These are phyloP conservation scores for Aspergillus caelatus DNA, from an alignment of 2,329 filamentous ascomycete genomes.

Conservation along the genomic window DNA sequence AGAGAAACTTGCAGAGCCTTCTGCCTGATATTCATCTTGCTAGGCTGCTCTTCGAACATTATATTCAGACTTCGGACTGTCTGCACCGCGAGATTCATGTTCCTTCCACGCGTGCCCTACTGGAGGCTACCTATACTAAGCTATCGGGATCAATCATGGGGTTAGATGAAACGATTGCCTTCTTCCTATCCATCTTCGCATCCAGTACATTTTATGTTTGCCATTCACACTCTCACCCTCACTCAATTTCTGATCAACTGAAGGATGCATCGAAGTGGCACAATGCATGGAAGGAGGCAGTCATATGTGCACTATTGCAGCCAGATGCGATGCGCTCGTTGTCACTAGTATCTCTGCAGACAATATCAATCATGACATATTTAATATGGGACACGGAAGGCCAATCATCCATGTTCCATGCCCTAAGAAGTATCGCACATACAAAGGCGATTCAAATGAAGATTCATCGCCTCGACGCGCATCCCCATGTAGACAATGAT, in stretches of 20 bases:
- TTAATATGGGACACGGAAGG: slow-evolving; percentile 8
- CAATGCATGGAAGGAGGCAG: background rate
- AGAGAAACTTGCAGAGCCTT: background rate
- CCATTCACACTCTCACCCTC: background rate
- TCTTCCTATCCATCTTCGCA: background rate
- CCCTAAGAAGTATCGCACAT: slow-evolving; percentile 2
- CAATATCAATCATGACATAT: background rate
- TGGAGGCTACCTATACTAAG: background rate
- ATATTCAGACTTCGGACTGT: background rate
- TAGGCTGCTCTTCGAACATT: background rate
- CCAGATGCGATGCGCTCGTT: background rate
- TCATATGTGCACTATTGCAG: background rate
- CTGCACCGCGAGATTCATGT: slow-evolving; percentile 1
- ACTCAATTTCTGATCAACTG: background rate
- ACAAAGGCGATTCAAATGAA: slow-evolving; percentile 5
- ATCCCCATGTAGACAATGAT: background rate
- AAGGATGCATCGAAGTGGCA: background rate
- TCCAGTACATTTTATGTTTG: background rate
- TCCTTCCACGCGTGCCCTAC: background rate
- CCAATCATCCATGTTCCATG: slow-evolving; percentile 2
- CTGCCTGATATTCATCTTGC: background rate
- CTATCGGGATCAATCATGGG: background rate
- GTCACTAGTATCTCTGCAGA: background rate
- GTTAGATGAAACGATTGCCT: background rate
- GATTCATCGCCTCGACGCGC: background rate